Evolutionary conservation across 768 basidiomycete genomes (phyloP), one percentile per base, ranked within the genome.

Genomic region (Suillus lakei): DNA sequence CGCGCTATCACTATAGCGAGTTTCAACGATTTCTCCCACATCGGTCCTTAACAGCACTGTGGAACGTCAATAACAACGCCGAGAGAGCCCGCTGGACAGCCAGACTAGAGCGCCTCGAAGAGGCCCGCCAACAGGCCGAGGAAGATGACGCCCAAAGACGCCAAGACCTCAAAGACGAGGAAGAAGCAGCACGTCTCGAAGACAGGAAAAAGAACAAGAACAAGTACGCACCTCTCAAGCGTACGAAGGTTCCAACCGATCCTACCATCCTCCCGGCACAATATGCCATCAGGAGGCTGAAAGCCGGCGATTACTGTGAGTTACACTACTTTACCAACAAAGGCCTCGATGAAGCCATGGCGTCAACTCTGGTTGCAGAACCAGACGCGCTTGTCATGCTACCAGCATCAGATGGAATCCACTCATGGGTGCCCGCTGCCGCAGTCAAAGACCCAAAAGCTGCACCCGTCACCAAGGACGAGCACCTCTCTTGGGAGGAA

Each of bases 321-420:
- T 51, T 63, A 0, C 36, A 32, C 7, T 63, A 63, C 28, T 63
- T 63, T 51, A 63, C 62, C 28, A 63, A 63, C 26, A 1, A 23
- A 3, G 51, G 62, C 1, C 18, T 34, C 1, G 30, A 16, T 5
- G 6, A 15, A 3, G 21, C 53, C 2, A 51, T n/a, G 15, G 16
- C n/a, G n/a, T n/a, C n/a, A 54, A 23, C 36, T 30, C 5, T n/a
- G 4, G 10, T 26, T 12, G 38, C 59, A 60, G 59, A 60, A 8
- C 36, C 36, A 1, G 59, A 60, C 16, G 36, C 41, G 1, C 7
- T 60, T 6, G 59, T 60, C 5, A 32, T 60, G 30, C 18, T 60
- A 0, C 16, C 36, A 2, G 4, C 32, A 15, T 23, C 5, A 2
- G 43, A 60, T 10, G 39, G 59, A 2, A 41, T 60, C 9, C 28